Conservation (phyloP, 2,329 filamentous ascomycete genomes). For the Paecilomyces fulvus region DNA sequence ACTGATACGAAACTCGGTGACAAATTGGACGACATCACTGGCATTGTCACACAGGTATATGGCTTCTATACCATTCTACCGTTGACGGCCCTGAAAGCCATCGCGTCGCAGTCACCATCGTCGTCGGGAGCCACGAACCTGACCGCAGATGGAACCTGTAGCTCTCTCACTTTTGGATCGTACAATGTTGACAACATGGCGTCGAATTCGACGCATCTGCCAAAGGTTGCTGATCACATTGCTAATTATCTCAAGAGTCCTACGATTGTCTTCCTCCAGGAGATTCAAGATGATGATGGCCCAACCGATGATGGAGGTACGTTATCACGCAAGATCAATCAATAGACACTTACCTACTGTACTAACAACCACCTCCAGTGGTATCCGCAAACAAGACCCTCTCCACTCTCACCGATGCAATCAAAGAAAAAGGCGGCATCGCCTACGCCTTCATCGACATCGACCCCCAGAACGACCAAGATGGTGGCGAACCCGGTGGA, state of each 20-base stretch:
- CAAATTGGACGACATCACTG: constrained; percentile 56
- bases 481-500: constrained; percentile 60
- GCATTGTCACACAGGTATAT: constrained; percentile 57
- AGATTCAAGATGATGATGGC: constrained; percentile 61
- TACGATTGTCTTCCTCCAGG: constrained; percentile 60
- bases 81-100: constrained; percentile 47
- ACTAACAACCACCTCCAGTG: constrained; percentile 13
- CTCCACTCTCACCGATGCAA: constrained; percentile 45
- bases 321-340: not conserved
- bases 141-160: constrained; percentile 43
- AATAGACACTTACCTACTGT: too few species aligned
- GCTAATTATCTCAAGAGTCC: constrained; percentile 55
- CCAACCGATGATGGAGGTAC: constrained; percentile 50
- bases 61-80: constrained; percentile 64
- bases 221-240: constrained; percentile 56
- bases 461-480: constrained; percentile 49
- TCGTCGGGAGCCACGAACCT: constrained; percentile 46
- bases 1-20: constrained; percentile 56
- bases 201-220: constrained; percentile 48
- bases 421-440: constrained; percentile 42
- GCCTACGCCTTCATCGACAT: constrained; percentile 54
- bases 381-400: constrained; percentile 53
- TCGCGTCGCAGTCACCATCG: constrained; percentile 34
- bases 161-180: constrained; percentile 53
- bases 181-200: constrained; percentile 66